Base-by-base conservation (phyloP, 2,329 filamentous ascomycete genomes). In the Xylariaceae sp. region DNA sequence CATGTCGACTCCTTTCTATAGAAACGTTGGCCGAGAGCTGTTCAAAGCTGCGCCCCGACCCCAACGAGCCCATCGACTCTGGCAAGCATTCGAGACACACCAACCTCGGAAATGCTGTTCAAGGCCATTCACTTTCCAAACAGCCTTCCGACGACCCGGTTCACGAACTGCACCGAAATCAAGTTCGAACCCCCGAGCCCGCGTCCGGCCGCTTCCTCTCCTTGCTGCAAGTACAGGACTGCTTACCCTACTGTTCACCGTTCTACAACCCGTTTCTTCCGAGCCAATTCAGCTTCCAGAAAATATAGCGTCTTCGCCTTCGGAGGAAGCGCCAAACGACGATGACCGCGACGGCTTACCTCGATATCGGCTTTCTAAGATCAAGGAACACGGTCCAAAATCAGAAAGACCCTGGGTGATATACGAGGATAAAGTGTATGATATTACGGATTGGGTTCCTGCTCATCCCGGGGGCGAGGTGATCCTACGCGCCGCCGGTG, bases 401-500 rank as follows among this genome's bases (percentile, higher is more conserved):
- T 83, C 85, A 0, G 68, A 78, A 1, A 72, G 76, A 8, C 86
- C 86, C 2, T 90, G 87, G 87, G 82, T 90, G 3, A 84, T 82
- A n/a, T 79, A 80, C 50, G 83, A 79, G 21, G 83, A 84, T 67
- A 83, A 84, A 54, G 86, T 90, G 17, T 90, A 89, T 76, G 83
- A 90, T 66, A 89, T 90, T 49, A 89, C 87, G 1, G 84, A 88
- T 47, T 90, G 87, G 85, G 74, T 89, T 19, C 75, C 78, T 1
- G 84, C 80, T 1, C 87, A 90, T 67, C 87, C 87, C 0, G 87
- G 87, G 3, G 87, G 87, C 37, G 83, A 88, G 49, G 85, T 90
- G 12, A 90, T 90, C 56, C 75, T 89, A 7, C 80, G 83, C 26
- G 87, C 87, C 1, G 86, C 85, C 1, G 87, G 87, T 3, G 82